Evolutionary conservation across 371 early-diverging fungal species (phyloP).

Genomic region (Capillidium rhysosporum): DNA sequence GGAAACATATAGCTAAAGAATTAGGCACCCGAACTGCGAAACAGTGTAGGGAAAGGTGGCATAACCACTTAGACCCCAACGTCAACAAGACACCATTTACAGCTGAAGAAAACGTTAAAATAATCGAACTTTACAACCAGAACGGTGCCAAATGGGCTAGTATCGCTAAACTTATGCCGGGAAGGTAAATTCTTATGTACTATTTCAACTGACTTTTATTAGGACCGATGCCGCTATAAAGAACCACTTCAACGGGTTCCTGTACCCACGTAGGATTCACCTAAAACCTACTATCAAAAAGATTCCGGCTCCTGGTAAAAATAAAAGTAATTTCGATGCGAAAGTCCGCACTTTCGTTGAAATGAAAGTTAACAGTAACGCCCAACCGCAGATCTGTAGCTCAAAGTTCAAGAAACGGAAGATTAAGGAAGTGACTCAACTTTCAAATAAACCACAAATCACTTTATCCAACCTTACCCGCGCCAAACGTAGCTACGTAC

Average conservation of each 20-base stretch:
- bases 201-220: background rate
- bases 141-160: conserved; percentile 17
- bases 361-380: too few relatives aligned
- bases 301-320: too few relatives aligned
- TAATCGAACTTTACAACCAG: conserved; percentile 12
- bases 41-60: conserved; percentile 17
- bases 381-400: too few relatives aligned
- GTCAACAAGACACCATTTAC: conserved; percentile 17
- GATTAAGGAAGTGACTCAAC: too few relatives aligned
- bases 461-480: too few relatives aligned
- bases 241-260: conserved; percentile 17
- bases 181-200: conserved; percentile 7
- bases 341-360: too few relatives aligned
- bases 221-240: conserved; percentile 17
- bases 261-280: conserved; percentile 9
- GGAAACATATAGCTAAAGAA: conserved; percentile 14
- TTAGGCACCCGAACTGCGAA: conserved; percentile 16
- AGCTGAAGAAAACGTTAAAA: conserved; percentile 13
- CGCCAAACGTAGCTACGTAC: too few relatives aligned
- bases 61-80: conserved; percentile 15
- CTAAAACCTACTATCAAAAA: too few relatives aligned
- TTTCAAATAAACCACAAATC: too few relatives aligned
- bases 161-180: conserved; percentile 17
- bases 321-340: too few relatives aligned
- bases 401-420: too few relatives aligned